Evolutionary conservation across 805 yeast species (phyloP), one percentile per base, ranked within the genome.

Genomic region (Metschnikowia aberdeeniae): DNA sequence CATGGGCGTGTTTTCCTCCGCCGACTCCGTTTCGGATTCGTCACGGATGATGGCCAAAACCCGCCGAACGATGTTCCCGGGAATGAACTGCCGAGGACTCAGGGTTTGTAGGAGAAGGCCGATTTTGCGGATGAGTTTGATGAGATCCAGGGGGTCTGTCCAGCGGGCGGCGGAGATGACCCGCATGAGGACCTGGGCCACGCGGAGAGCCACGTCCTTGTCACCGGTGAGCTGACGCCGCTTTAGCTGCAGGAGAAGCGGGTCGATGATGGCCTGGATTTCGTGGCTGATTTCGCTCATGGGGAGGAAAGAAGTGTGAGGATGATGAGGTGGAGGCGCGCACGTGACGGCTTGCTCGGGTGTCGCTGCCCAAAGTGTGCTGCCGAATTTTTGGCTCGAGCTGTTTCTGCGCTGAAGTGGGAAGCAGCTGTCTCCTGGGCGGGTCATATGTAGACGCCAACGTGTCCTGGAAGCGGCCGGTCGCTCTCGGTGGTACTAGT

Each of bases 11-110:
- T 59, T 59, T 9, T 51, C 52, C 69, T 39, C 60, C 33, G 64
- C 70, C 40, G 79, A 82, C 49, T 78, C 88, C 35, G 68, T 72
- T 49, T 79, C 88, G 27, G 84, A 77, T 62, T 90, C 97, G 55
- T 93, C 98, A 56, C 98, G 75, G 41, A 92, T 81, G 44, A 87
- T 69, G 1, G 95, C 89, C 52, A 93, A 70, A 1, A 92, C 90
- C 60, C 99, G 77, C 62, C 98, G 78, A 13, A 92, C 85, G 32
- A 93, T 84, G 62, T 93, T 93, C 8, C 98, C 98, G 44, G 90
- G 80, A 3, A 89, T 78, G 54, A 89, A 82, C 56, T 90, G 95
- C 52, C 88, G 77, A 6, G 98, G 97, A 59, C 87, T 93, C 3
- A 97, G 96, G 20, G 75, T 78, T 32, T 80, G 80, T 39, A 93